Conservation (phyloP, 78 protist genomes). For the Trichosphaerium sp. region DNA sequence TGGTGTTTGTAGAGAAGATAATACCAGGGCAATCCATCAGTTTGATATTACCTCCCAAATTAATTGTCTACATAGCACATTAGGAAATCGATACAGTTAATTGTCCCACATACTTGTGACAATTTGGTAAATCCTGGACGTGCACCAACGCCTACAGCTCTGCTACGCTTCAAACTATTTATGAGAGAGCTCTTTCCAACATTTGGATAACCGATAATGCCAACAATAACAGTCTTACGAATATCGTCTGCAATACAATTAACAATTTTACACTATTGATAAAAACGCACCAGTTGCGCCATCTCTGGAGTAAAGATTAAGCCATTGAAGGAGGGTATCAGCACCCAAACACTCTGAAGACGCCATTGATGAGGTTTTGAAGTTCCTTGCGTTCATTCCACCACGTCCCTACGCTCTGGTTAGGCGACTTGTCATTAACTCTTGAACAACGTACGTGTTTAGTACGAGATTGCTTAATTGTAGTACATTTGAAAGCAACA, state of each 20-base stretch:
- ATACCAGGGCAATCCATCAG: conserved; percentile 95
- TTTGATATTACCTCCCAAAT: conserved; percentile 70
- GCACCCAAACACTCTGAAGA: conserved; percentile 62
- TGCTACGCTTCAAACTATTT: conserved; percentile 83
- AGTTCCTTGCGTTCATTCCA: neutral
- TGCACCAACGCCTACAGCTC: conserved; percentile 74
- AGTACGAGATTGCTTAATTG: conserved; percentile 55
- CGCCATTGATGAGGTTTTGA: conserved; percentile 6
- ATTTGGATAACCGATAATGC: conserved; percentile 94
- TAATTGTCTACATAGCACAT: conserved; percentile 45
- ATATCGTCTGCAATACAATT: conserved; percentile 61
- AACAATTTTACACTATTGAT: neutral
- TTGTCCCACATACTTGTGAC: neutral
- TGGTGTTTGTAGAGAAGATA: conserved; percentile 18
- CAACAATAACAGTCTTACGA: conserved; percentile 72
- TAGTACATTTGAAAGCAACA: conserved; percentile 71
- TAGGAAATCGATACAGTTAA: neutral
- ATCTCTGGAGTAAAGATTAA: conserved; percentile 6
- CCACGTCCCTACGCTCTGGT: neutral
- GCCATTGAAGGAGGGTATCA: conserved; percentile 49
- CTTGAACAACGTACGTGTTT: neutral
- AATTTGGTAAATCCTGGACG: conserved; percentile 79
- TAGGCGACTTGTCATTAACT: neutral
- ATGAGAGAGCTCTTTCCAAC: conserved; percentile 94
- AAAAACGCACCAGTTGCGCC: neutral